These are phyloP conservation scores for Pyrus hybrid DNA, from an alignment of 331 rosid genomes.

Conservation along the genomic window DNA sequence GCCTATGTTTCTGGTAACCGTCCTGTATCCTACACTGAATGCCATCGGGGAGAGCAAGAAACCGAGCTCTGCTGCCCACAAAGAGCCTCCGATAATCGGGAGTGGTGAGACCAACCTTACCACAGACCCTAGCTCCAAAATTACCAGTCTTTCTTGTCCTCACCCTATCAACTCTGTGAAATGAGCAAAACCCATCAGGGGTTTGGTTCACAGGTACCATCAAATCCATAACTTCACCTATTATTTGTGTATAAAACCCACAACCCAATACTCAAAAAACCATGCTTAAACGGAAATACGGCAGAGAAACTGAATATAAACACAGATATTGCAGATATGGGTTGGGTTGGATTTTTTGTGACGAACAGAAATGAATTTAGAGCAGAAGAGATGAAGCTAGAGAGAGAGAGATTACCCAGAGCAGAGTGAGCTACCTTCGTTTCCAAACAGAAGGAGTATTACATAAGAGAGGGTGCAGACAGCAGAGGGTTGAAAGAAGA, in stretches of 20 bases:
- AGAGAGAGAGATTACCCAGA: neutral
- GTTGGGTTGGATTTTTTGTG: neutral
- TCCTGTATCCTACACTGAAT: constrained; percentile 10
- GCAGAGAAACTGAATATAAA: neutral
- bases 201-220: constrained; percentile 24
- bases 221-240: constrained; percentile 33
- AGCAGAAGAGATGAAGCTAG: neutral
- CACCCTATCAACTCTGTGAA: constrained; percentile 26
- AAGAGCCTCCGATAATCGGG: constrained; percentile 7
- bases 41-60: constrained; percentile 12
- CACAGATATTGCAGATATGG: neutral
- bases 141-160: neutral
- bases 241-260: neutral
- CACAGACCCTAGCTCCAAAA: constrained; percentile 20
- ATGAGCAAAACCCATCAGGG: constrained; percentile 41
- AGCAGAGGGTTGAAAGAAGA: neutral
- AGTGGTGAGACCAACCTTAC: constrained; percentile 3
- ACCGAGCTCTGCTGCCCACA: constrained; percentile 28
- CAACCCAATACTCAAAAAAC: constrained; percentile 2
- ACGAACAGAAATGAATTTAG: neutral
- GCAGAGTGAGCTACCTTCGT: neutral
- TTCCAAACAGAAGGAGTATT: neutral
- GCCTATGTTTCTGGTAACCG: constrained; percentile 13
- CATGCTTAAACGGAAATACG: neutral
- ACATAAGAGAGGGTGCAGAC: neutral